Percentiles rank a stretch among this genome's conserved stretches.
phyloP scores from a whole-genome alignment of 2,329 filamentous ascomycete species.

The Aureobasidium lini region DNA sequence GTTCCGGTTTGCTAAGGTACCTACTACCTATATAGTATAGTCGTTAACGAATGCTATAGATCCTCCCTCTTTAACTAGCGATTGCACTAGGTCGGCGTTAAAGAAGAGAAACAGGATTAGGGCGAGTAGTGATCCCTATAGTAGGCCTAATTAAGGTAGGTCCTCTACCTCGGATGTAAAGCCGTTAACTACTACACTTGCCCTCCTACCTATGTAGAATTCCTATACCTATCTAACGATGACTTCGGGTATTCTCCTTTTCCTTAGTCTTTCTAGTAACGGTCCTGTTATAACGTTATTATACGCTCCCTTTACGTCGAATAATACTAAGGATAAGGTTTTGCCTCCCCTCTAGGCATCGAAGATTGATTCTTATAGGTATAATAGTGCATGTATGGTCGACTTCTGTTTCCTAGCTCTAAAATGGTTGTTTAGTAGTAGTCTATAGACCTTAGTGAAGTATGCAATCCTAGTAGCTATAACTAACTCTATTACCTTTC shows the following conservation, averaged over 20 bases:
- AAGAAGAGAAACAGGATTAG: not conserved
- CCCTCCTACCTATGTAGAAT: conserved; percentile 22
- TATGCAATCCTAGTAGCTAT: conserved; percentile 26
- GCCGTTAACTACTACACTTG: conserved; percentile 18
- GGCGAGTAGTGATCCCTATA: not conserved
- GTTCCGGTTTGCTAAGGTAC: not conserved
- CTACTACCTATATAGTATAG: not conserved
- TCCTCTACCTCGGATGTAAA: not conserved
- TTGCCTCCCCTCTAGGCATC: conserved; percentile 23
- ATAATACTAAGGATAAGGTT: conserved; percentile 30
- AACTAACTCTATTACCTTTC: conserved; percentile 19
- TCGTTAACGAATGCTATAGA: not conserved
- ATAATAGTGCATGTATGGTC: conserved; percentile 27
- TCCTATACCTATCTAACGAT: conserved; percentile 22
- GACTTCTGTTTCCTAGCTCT: conserved; percentile 23
- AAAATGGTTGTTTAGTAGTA: conserved; percentile 25
- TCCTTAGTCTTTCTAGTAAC: not conserved
- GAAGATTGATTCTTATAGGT: conserved; percentile 26
- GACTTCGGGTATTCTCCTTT: conserved; percentile 21
- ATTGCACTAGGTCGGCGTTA: not conserved
- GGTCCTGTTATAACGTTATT: conserved; percentile 30
- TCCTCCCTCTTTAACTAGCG: not conserved
- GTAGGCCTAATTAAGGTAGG: not conserved
- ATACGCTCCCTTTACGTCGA: conserved; percentile 36
- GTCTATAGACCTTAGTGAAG: conserved; percentile 22